Base-by-base conservation (phyloP, 192 early-diverging fungal genomes). In the Oehlia diaphana region DNA sequence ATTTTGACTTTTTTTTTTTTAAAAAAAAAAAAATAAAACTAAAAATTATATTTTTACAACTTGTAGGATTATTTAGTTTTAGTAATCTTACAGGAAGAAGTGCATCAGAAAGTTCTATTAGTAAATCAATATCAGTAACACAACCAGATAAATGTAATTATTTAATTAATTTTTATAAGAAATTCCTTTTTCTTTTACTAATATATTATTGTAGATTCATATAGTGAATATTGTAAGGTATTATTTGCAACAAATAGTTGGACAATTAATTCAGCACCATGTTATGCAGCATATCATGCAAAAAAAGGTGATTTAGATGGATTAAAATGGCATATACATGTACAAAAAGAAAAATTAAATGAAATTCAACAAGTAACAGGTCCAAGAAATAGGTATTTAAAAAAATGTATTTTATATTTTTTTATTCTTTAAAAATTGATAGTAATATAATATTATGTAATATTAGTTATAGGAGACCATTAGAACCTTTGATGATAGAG, bases 281-380 rank as follows among this genome's bases (percentile, higher is more conserved):
- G 68, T 70, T 70, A n/a, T n/a, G 68, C 68, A n/a, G 68, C 68
- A n/a, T 70, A 70, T 70, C 68, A 70, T 42, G 68, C 9, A 23
- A 70, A 39, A 39, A 2, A 8, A 9, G 68, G 68, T 26, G 68
- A 70, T 23, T 2, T 44, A 7, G 37, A 70, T 39, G 68, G 68
- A 21, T n/a, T 70, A 39, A 70, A 9, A 42, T 70, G 68, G 68
- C 68, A 70, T 70, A 19, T 70, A n/a, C 12, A 70, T n/a, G 21
- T 39, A n/a, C 21, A 21, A n/a, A 21, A 37, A 19, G 37, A 70
- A 21, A 4, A 9, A 2, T 19, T 44, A 2, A 42, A 70, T 42
- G 19, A 21, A 8, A 2, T 70, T 19, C 68, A 70, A 42, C 35
- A 70, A 70, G 9, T 70, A 9, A 39, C 33, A 39, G 35, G 68